phyloP scores from a whole-genome alignment of 345 rosid species.

The Reutealis trisperma region DNA sequence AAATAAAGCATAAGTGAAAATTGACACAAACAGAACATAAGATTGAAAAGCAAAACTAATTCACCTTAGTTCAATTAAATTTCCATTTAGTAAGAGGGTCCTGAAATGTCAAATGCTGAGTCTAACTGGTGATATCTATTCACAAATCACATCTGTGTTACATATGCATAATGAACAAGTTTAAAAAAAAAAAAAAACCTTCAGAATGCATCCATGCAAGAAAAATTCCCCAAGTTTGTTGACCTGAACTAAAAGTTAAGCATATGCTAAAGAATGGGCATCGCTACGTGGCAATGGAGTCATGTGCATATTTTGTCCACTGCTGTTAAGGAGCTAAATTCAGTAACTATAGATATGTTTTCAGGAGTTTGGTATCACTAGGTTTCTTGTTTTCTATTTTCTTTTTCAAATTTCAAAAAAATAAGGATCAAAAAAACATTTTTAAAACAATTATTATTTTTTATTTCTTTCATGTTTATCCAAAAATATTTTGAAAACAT shows the following conservation, averaged over 20 bases:
- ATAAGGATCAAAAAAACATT: too few species aligned
- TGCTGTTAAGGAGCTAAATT: too few species aligned
- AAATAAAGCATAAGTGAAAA: background rate
- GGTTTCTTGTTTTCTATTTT: too few species aligned
- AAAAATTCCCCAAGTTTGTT: background rate
- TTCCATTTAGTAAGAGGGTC: background rate
- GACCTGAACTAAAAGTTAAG: background rate
- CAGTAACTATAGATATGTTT: too few species aligned
- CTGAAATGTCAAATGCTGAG: background rate
- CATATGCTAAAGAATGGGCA: background rate
- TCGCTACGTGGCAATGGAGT: background rate
- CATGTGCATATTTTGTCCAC: too few species aligned
- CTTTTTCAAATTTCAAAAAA: too few species aligned
- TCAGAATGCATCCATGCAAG: too few species aligned
- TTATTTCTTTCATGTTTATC: too few species aligned
- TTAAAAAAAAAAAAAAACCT: background rate
- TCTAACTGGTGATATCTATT: background rate
- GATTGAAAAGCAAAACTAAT: background rate
- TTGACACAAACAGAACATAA: background rate
- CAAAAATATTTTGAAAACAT: too few species aligned
- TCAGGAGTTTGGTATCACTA: too few species aligned
- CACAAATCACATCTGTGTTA: background rate
- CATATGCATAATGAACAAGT: background rate
- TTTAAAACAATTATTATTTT: too few species aligned
- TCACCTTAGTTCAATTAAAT: background rate